A percentile compares a stretch with the other conserved stretches of the same genome.
Evolutionary conservation across 805 yeast species (phyloP).

Genomic region (Metschnikowia vanudenii): DNA sequence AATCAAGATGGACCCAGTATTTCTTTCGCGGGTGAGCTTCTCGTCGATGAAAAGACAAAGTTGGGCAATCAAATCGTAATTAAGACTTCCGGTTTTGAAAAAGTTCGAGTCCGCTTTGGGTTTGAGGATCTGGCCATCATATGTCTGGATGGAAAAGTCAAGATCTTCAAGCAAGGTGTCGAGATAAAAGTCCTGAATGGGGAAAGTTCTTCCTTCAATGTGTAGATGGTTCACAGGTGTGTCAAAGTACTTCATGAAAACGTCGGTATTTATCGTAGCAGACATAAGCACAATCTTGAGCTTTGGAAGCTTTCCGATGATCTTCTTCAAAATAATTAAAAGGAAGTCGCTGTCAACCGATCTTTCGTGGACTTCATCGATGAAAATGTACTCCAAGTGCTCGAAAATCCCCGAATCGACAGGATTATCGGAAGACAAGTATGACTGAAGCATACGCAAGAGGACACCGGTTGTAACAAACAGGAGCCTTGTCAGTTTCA

Average conservation of each 20-base stretch:
- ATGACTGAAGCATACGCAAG: slow-evolving; percentile 74
- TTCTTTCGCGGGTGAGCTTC: slow-evolving; percentile 39
- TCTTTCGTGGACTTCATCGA: slow-evolving; percentile 97
- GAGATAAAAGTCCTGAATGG: slow-evolving; percentile 74
- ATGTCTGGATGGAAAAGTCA: slow-evolving; percentile 49
- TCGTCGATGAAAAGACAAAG: slow-evolving; percentile 54
- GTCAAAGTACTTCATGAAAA: slow-evolving; percentile 66
- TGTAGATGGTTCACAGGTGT: slow-evolving; percentile 60
- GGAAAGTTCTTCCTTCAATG: slow-evolving; percentile 91
- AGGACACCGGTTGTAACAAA: slow-evolving; percentile 94
- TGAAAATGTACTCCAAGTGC: slow-evolving; percentile 65
- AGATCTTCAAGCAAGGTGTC: slow-evolving; percentile 60
- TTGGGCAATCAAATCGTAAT: slow-evolving; percentile 66
- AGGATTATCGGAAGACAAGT: slow-evolving; percentile 26
- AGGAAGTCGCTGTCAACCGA: slow-evolving; percentile 88
- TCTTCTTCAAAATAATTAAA: slow-evolving; percentile 67
- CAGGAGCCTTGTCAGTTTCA: slow-evolving; percentile 62
- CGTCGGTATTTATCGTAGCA: slow-evolving; percentile 79
- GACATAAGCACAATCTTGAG: slow-evolving; percentile 83
- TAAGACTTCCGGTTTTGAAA: slow-evolving; percentile 65
- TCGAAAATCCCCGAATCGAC: slow-evolving; percentile 37
- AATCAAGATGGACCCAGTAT: slow-evolving; percentile 72
- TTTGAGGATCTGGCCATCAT: slow-evolving; percentile 40
- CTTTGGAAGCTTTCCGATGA: slow-evolving; percentile 49
- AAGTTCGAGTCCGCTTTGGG: slow-evolving; percentile 67